Evolutionary conservation across 495 filamentous ascomycete species (phyloP).

Genomic region (Aspergillus egyptiacus): DNA sequence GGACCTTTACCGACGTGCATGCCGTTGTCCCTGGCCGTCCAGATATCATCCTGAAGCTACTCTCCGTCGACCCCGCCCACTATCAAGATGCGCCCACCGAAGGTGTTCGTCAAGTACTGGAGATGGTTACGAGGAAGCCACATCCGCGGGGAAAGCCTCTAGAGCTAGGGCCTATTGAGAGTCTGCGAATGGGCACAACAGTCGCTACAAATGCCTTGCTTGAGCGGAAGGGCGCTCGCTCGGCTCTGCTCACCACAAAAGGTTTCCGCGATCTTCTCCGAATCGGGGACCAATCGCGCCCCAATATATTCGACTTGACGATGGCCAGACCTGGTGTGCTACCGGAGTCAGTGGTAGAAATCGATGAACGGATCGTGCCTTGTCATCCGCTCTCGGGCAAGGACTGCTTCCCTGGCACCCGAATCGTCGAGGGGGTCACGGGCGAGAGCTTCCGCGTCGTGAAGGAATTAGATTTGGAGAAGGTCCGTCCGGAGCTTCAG

Average conservation of each 20-base stretch:
- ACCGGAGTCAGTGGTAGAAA: constrained; percentile 69
- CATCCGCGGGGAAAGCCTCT: constrained; percentile 76
- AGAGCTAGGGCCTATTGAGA: constrained; percentile 76
- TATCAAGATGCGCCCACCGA: constrained; percentile 86
- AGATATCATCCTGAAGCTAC: constrained; percentile 78
- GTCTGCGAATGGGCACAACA: constrained; percentile 84
- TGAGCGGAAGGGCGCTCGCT: constrained; percentile 89
- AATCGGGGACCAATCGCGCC: constrained; percentile 79
- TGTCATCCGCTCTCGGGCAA: constrained; percentile 52
- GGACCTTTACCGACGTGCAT: constrained; percentile 61
- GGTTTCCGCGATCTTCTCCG: constrained; percentile 90
- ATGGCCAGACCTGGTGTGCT: constrained; percentile 76
- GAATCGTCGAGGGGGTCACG: constrained; percentile 42
- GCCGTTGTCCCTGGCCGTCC: constrained; percentile 51
- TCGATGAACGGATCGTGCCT: constrained; percentile 65
- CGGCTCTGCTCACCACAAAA: constrained; percentile 84
- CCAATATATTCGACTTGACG: constrained; percentile 77
- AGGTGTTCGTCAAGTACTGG: constrained; percentile 84
- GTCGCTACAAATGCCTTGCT: constrained; percentile 89
- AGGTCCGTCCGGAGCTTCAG: constrained; percentile 39
- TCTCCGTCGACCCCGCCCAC: constrained; percentile 85
- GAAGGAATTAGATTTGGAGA: constrained; percentile 32
- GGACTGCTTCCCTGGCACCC: constrained; percentile 45
- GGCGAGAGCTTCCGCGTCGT: constrained; percentile 49
- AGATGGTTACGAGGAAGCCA: constrained; percentile 66